A percentile compares a stretch with the other conserved stretches of the same genome.
These are phyloP conservation scores for Rhodocollybia butyracea DNA, from an alignment of 768 basidiomycete genomes.

Conservation along the genomic window DNA sequence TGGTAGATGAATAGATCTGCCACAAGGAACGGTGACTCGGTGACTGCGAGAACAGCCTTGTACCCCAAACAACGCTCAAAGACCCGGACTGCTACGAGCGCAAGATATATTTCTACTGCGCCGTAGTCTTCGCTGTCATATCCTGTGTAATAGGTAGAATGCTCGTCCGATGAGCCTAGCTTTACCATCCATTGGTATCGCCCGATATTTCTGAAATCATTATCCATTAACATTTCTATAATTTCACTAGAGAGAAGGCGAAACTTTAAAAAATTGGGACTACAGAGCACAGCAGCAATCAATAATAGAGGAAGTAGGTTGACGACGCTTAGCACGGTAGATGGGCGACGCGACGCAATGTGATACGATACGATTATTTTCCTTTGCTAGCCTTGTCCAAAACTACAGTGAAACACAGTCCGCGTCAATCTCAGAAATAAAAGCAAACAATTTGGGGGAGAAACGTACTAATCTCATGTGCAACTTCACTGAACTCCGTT, in stretches of 20 bases:
- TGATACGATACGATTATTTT: constrained; percentile 12
- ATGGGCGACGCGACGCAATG: background rate
- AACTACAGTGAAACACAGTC: no score
- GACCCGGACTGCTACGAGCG: no score
- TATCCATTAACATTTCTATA: constrained; percentile 2
- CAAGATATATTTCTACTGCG: no score
- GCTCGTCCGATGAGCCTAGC: no score
- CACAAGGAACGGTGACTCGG: no score
- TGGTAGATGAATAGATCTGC: no score
- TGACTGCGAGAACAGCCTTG: no score
- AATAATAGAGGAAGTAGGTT: background rate
- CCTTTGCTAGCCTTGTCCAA: constrained; percentile 30
- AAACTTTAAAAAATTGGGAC: background rate
- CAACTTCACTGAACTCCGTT: constrained; percentile 73
- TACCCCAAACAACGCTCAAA: no score
- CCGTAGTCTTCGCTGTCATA: no score
- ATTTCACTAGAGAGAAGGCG: background rate
- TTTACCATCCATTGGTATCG: no score
- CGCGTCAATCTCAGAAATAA: background rate
- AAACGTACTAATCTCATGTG: constrained; percentile 62
- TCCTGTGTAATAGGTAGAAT: no score
- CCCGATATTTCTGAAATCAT: background rate
- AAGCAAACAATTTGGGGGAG: background rate
- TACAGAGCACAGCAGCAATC: background rate
- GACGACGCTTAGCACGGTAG: background rate